Percentiles rank a stretch among this genome's conserved stretches.
phyloP scores from a whole-genome alignment of 2,329 filamentous ascomycete species.

The Allantophomopsis cytisporea region DNA sequence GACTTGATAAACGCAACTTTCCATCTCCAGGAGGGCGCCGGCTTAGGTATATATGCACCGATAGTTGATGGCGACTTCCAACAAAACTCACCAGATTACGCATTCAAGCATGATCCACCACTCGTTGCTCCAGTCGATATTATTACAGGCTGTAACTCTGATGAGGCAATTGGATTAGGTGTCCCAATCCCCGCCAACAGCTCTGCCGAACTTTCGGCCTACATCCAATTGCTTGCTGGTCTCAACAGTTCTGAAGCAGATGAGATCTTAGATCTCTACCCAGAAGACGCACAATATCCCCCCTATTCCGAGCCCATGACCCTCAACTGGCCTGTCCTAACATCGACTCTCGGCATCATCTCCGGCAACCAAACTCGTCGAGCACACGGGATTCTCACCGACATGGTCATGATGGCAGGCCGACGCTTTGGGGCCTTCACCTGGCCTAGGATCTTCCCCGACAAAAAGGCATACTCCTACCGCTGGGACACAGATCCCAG shows the following conservation, averaged over 20 bases:
- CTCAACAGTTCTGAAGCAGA: neutral
- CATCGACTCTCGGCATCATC: neutral
- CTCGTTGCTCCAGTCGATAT: constrained; percentile 26
- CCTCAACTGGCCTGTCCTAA: constrained; percentile 1
- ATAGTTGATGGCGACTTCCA: constrained; percentile 20
- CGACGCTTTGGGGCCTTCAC: constrained; percentile 29
- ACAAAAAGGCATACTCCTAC: constrained; percentile 3
- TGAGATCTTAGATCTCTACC: constrained; percentile 2
- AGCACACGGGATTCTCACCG: constrained; percentile 12
- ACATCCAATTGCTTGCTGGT: no score
- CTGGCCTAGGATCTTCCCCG: constrained; percentile 13
- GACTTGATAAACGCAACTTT: constrained; percentile 17
- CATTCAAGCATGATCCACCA: no score
- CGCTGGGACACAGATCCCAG: constrained; percentile 3
- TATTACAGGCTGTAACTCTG: constrained; percentile 20
- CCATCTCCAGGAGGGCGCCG: constrained; percentile 9
- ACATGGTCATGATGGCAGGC: constrained; percentile 33
- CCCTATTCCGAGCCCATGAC: constrained; percentile 4
- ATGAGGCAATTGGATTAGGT: constrained; percentile 21
- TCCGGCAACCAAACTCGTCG: constrained; percentile 2
- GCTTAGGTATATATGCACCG: constrained; percentile 3
- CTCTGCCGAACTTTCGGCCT: no score
- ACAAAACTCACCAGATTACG: constrained; percentile 5
- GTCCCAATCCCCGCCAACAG: no score
- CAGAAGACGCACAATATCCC: constrained; percentile 3